Evolutionary conservation across 139 green algal genomes (phyloP), one percentile per base, ranked within the genome.

Genomic region (Bryopsis sp.): DNA sequence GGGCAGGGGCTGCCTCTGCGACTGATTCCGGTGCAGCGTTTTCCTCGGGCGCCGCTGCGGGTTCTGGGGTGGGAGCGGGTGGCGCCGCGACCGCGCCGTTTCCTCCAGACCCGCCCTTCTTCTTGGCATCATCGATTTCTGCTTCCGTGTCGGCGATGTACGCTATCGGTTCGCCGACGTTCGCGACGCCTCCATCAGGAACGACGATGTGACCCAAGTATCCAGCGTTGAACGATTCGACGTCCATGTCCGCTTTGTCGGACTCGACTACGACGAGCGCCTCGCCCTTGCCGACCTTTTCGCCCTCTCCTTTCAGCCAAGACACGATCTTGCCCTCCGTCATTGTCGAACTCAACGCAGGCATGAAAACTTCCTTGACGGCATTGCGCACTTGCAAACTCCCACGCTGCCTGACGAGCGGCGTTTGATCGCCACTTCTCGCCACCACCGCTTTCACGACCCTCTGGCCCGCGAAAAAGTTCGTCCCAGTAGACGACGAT

Each of bases 211-310:
- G 72, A 24, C 79, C 93, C 34, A 98, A 76, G 72, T 91, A 91
- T 43, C 93, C 93, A 26, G 94, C 86, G 24, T 81, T 82, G 78
- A 98, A 98, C 28, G 88, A 93, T 79, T 98, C 94, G 1, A 98
- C 94, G 71, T 98, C 92, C 94, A 98, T 99, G 71, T 97, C 93
- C 11, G 93, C 94, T 80, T 99, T 99, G 81, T 99, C 94, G 4
- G 87, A 95, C 84, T 97, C 93, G 24, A 97, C 91, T 2, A 99
- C 94, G n/a, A 99, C 90, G 22, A 99, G 81, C 32, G 82, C 74
- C 84, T 98, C 87, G 59, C 90, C 90, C 75, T 95, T 94, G 32
- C 36, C 81, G 29, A 98, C 82, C 68, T 87, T 90, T 76, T 99
- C 94, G 48, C 93, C 93, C 4, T 89, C 84, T 26, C 62, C 70